Evolutionary conservation across 2,329 filamentous ascomycete genomes (phyloP), one percentile per base, ranked within the genome.

Genomic region (Paracoccidioides lutzii): DNA sequence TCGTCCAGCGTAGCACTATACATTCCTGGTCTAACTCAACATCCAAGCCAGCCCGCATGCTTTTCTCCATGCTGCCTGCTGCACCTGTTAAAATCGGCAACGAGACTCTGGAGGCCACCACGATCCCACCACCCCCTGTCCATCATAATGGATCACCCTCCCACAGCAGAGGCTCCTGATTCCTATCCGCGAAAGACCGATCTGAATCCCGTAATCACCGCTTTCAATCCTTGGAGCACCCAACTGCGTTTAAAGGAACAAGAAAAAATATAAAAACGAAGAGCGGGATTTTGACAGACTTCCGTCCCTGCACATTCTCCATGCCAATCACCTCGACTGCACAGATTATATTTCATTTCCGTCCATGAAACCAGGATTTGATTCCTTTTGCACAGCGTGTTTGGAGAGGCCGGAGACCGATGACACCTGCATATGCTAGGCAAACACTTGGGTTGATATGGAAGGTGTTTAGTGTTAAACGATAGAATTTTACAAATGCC

Each of bases 1-100:
- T 63, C 15, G 64, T 68, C n/a, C 65, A 67, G 55, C 58, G 63
- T 9, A 61, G 61, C 40, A 65, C 63, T n/a, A 64, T 65, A 14
- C 64, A 65, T 49, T 56, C 61, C 8, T 65, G 64, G 64, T 61
- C 59, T 15, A 65, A 65, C 52, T 55, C 50, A 33, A 43, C 55
- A 5, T 43, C 56, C 12, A 58, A 60, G 45, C 54, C 56, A 1
- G 62, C 57, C 10, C 54, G 63, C 30, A 55, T 65, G 38, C 59
- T 62, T 44, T 65, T 65, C 54, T 46, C 61, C 30, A 49, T 64
- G 56, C 35, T 59, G 15, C 55, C 58, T 22, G 43, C 57, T 30
- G 37, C 57, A 42, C 58, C 54, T 28, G 55, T 60, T 52, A 58
- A 58, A 56, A 53, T 59, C 30, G 60, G 59, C 30, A 61, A 57